A percentile compares a stretch with the other conserved stretches of the same genome.
Conservation (phyloP, 768 basidiomycete species). For the Panus rudis region DNA sequence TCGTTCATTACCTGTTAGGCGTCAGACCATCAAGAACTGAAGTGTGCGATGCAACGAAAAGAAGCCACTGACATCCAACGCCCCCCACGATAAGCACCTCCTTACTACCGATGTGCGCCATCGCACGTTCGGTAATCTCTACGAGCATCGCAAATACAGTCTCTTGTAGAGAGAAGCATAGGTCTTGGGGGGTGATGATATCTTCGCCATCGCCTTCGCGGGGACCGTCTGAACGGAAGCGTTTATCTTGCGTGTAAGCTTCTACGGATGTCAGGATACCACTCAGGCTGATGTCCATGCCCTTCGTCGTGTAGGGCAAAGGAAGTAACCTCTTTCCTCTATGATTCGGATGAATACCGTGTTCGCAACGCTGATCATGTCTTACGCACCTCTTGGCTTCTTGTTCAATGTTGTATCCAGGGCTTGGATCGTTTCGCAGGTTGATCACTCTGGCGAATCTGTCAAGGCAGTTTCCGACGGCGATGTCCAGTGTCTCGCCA, state of each 20-base stretch:
- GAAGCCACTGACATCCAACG: slow-evolving; percentile 81
- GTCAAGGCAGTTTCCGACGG: slow-evolving; percentile 98
- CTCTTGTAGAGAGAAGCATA: slow-evolving; percentile 96
- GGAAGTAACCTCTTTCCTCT: slow-evolving; percentile 81
- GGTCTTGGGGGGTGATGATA: slow-evolving; percentile 87
- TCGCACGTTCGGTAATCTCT: slow-evolving; percentile 97
- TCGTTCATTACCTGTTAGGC: slow-evolving; percentile 69
- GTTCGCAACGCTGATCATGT: slow-evolving; percentile 1
- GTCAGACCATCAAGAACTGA: background rate
- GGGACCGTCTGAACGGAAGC: slow-evolving; percentile 50
- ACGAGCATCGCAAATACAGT: slow-evolving; percentile 98
- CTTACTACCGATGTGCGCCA: slow-evolving; percentile 96
- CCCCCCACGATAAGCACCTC: slow-evolving; percentile 98
- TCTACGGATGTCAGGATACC: slow-evolving; percentile 87
- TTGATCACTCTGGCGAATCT: slow-evolving; percentile 94
- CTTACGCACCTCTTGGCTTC: slow-evolving; percentile 75
- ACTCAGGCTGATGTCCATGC: slow-evolving; percentile 97
- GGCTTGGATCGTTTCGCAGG: slow-evolving; percentile 90
- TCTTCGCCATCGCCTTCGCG: slow-evolving; percentile 44
- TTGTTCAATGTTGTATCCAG: slow-evolving; percentile 96
- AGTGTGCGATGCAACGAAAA: slow-evolving; percentile 1
- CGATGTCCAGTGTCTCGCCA: slow-evolving; percentile 97
- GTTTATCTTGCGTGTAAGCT: slow-evolving; percentile 79
- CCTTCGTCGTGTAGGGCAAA: slow-evolving; percentile 94
- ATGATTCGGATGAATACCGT: slow-evolving; percentile 2